These are phyloP conservation scores for Backusella luteola DNA, from an alignment of 192 early-diverging fungal genomes.

Conservation along the genomic window DNA sequence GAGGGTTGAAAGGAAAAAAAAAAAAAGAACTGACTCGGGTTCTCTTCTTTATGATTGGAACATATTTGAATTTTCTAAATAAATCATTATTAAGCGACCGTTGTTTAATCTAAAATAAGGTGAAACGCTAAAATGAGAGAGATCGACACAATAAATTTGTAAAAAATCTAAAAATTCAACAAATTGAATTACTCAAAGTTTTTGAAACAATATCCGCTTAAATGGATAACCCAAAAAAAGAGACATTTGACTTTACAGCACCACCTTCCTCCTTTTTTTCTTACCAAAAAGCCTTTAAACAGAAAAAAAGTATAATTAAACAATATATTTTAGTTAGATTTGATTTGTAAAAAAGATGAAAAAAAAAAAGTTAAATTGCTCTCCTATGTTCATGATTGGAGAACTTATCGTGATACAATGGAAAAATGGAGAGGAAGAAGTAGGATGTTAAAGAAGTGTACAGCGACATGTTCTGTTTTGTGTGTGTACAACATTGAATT, in stretches of 20 bases:
- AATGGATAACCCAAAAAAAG: neutral
- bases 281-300: too few relatives aligned
- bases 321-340: neutral
- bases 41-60: constrained; percentile 1
- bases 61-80: neutral
- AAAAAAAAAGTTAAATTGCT: too few relatives aligned
- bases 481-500: neutral
- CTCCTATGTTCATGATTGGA: neutral
- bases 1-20: neutral
- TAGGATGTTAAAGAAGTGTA: neutral
- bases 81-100: neutral
- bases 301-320: neutral
- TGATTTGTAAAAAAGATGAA: neutral
- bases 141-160: neutral
- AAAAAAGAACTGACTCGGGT: neutral
- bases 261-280: neutral
- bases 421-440: neutral
- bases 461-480: neutral
- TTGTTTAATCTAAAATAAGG: neutral
- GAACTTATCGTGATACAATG: neutral
- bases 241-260: neutral
- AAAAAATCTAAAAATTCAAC: neutral
- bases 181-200: neutral
- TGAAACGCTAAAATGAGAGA: neutral
- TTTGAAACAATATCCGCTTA: constrained; percentile 1